Conservation (phyloP, 2,329 filamentous ascomycete species). For the Chrysoporthe cubensis region DNA sequence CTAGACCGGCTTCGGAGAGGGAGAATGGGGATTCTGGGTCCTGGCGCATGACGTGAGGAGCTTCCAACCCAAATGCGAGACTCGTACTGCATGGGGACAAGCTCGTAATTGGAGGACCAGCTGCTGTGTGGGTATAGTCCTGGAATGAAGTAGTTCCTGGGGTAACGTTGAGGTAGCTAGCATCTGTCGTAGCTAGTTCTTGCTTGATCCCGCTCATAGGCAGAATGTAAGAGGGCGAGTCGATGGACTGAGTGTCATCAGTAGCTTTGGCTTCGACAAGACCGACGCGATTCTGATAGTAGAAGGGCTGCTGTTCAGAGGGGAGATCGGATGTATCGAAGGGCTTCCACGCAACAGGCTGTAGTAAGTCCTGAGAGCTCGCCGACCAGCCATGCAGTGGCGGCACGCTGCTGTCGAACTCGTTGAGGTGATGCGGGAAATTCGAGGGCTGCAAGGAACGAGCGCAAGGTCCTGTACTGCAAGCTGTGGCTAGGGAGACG, state of each 20-base stretch:
- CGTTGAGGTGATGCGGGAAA: neutral
- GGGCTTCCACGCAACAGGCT: neutral
- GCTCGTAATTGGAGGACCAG: neutral
- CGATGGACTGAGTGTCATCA: neutral
- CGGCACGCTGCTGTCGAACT: neutral
- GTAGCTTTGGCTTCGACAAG: neutral
- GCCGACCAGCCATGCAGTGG: neutral
- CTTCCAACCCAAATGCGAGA: conserved; percentile 4
- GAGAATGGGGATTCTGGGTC: neutral
- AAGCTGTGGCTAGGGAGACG: neutral
- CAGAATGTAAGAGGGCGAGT: neutral
- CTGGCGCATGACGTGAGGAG: neutral
- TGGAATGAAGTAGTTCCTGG: neutral
- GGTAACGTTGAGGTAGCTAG: neutral
- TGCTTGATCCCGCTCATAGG: neutral
- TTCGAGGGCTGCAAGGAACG: neutral
- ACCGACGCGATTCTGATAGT: conserved; percentile 3
- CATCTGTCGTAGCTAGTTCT: neutral
- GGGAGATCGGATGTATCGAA: neutral
- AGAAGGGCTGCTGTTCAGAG: neutral
- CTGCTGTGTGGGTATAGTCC: neutral
- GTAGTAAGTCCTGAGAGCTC: neutral
- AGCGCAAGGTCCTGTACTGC: neutral
- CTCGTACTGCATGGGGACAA: conserved; percentile 21
- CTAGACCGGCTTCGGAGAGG: neutral